phyloP scores from a whole-genome alignment of 305 asterid genomes.

The Withania somnifera region DNA sequence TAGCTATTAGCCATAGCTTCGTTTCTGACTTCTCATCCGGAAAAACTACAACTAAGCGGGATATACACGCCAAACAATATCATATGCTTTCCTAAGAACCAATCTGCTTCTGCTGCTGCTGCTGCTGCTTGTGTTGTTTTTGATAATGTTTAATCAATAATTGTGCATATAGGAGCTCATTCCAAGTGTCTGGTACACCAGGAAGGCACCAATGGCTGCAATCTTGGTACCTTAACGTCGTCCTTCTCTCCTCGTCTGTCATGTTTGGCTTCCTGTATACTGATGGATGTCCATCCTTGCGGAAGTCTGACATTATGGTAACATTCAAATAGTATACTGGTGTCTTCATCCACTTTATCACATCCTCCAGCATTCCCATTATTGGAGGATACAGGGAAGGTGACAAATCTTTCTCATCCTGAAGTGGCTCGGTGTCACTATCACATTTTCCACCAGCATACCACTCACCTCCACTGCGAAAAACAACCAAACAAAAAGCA shows the following conservation, averaged over 20 bases:
- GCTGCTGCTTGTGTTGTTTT: neutral
- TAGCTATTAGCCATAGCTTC: neutral
- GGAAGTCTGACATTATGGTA: slow-evolving; percentile 48
- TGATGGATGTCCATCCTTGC: slow-evolving; percentile 77
- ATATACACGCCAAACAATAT: neutral
- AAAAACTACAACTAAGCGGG: neutral
- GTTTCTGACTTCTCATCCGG: neutral
- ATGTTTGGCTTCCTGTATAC: slow-evolving; percentile 30
- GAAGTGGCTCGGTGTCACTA: slow-evolving; percentile 51
- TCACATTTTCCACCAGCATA: slow-evolving; percentile 60
- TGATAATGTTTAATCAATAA: slow-evolving; percentile 29
- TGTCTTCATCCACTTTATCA: slow-evolving; percentile 41
- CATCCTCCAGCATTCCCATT: slow-evolving; percentile 49
- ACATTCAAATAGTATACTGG: slow-evolving; percentile 42
- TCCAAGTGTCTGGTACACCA: slow-evolving; percentile 74
- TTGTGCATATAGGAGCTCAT: slow-evolving; percentile 49
- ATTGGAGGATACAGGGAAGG: slow-evolving; percentile 24
- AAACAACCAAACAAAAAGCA: neutral
- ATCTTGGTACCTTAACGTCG: slow-evolving; percentile 38
- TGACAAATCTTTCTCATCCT: slow-evolving; percentile 29
- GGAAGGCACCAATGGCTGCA: slow-evolving; percentile 91
- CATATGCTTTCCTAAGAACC: neutral
- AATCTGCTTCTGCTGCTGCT: neutral
- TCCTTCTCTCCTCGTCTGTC: slow-evolving; percentile 28
- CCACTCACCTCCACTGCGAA: slow-evolving; percentile 60